Conservation (phyloP, 495 filamentous ascomycete genomes). For the Neurospora sublineolata region DNA sequence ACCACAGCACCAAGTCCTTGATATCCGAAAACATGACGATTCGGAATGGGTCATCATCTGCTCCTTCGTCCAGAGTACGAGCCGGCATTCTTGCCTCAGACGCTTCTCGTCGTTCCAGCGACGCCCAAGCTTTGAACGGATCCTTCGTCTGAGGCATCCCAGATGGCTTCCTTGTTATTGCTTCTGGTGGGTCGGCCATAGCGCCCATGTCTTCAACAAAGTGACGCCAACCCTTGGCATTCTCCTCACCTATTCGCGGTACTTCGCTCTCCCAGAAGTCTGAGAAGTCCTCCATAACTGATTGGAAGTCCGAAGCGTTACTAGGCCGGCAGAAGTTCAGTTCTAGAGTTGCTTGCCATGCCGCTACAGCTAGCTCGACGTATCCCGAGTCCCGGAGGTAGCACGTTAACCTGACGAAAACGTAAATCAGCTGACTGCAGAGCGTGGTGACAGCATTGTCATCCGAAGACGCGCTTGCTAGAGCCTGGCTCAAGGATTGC, state of each 20-base stretch:
- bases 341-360: slow-evolving; percentile 80
- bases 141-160: slow-evolving; percentile 20
- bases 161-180: slow-evolving; percentile 6
- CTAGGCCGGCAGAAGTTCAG: slow-evolving; percentile 48
- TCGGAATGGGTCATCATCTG: slow-evolving; percentile 66
- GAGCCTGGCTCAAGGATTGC: slow-evolving; percentile 30
- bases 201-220: slow-evolving; percentile 29
- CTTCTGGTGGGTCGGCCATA: slow-evolving; percentile 28
- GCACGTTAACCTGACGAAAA: slow-evolving; percentile 60
- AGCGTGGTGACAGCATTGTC: slow-evolving; percentile 3
- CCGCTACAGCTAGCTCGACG: slow-evolving; percentile 60
- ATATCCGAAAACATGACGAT: slow-evolving; percentile 73
- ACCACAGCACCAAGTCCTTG: slow-evolving; percentile 44
- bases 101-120: slow-evolving; percentile 42
- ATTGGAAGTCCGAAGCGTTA: slow-evolving; percentile 12
- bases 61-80: slow-evolving; percentile 49
- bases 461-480: slow-evolving; percentile 17
- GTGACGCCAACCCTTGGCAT: slow-evolving; percentile 57
- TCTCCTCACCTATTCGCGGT: slow-evolving; percentile 64
- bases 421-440: slow-evolving; percentile 48
- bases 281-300: slow-evolving; percentile 39
- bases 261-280: slow-evolving; percentile 84
- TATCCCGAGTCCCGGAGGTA: slow-evolving; percentile 74
- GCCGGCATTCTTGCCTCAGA: slow-evolving; percentile 46
- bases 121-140: slow-evolving; percentile 47